These are phyloP conservation scores for Dryadomyces quercivorus DNA, from an alignment of 2,329 filamentous ascomycete species.

Conservation along the genomic window DNA sequence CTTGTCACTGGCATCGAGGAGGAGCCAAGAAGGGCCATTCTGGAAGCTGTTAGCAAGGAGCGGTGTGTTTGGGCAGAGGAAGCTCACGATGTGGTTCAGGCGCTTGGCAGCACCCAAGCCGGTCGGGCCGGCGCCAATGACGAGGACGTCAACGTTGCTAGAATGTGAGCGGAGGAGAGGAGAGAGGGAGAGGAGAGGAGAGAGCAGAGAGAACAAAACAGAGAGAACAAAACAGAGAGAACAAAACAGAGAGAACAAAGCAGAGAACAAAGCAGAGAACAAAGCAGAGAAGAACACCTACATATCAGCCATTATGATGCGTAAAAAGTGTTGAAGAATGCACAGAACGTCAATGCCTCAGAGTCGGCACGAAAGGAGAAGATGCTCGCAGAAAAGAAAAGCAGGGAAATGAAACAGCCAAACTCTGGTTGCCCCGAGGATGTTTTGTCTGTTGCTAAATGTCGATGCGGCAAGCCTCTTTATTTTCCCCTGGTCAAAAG, in stretches of 20 bases:
- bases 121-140: slow-evolving; percentile 96
- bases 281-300: not conserved
- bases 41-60: slow-evolving; percentile 27
- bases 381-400: not conserved
- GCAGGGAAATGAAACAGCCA: not conserved
- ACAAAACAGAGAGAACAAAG: no score
- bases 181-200: not conserved
- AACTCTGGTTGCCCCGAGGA: not conserved
- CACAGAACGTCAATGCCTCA: not conserved
- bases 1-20: slow-evolving; percentile 82
- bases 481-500: not conserved
- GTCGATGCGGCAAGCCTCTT: not conserved
- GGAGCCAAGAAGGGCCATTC: slow-evolving; percentile 91
- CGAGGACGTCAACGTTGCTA: slow-evolving; percentile 89
- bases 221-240: no score
- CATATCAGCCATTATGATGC: slow-evolving; percentile 3
- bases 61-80: not conserved
- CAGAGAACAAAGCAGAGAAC: no score
- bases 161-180: not conserved
- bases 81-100: slow-evolving; percentile 81
- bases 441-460: not conserved
- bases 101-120: slow-evolving; percentile 97
- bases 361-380: no score
- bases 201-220: not conserved
- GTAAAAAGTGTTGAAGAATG: not conserved